Percentiles rank a stretch among this genome's conserved stretches.
phyloP scores from a whole-genome alignment of 2,329 filamentous ascomycete genomes.

The Colletotrichum filicis region DNA sequence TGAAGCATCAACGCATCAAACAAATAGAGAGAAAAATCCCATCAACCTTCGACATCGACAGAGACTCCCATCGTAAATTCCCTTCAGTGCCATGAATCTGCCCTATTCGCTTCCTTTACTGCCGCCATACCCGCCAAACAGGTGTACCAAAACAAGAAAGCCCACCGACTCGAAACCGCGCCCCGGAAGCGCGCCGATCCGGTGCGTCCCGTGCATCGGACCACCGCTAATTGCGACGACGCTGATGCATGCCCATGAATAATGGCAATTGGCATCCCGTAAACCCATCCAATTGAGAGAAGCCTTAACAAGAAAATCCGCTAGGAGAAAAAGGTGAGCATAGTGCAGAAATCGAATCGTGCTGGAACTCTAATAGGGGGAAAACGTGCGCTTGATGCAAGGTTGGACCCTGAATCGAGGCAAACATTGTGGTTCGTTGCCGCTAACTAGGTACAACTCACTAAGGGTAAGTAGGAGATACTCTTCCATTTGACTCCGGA shows the following conservation, averaged over 20 bases:
- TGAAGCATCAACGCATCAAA: no score
- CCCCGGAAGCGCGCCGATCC: slow-evolving; percentile 27
- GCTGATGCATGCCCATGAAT: slow-evolving; percentile 21
- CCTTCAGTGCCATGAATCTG: background rate
- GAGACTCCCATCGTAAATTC: no score
- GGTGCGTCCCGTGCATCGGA: slow-evolving; percentile 18
- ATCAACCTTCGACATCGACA: background rate
- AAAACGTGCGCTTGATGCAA: no score
- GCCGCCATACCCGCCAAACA: background rate
- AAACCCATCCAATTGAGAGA: background rate
- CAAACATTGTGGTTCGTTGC: no score
- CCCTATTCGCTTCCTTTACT: background rate
- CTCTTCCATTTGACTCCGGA: no score
- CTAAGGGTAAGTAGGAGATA: no score
- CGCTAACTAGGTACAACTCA: no score
- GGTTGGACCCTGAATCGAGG: no score
- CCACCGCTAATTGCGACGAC: slow-evolving; percentile 21
- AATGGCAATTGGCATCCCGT: background rate
- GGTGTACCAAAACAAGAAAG: background rate
- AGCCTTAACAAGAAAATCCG: no score
- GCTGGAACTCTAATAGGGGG: no score
- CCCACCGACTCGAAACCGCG: slow-evolving; percentile 21
- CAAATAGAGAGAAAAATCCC: background rate
- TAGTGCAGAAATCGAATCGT: background rate
- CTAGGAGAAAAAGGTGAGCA: no score